A percentile compares a stretch with the other conserved stretches of the same genome.
Evolutionary conservation across 345 rosid genomes (phyloP).

Genomic region (Geranium brycei): DNA sequence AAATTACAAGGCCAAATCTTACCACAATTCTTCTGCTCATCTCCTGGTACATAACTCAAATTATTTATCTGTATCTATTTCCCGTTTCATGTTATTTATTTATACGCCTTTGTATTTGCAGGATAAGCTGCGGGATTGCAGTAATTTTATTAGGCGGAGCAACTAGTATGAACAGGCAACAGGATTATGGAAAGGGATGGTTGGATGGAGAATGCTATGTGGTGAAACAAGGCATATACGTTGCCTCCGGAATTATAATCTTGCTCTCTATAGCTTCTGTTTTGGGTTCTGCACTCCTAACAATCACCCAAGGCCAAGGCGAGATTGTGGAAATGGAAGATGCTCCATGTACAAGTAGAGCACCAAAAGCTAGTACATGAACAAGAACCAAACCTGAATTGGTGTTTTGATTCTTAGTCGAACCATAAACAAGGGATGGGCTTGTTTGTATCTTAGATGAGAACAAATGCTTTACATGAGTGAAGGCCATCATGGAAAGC

Average conservation of each 20-base stretch:
- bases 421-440: too few species aligned
- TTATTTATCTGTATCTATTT: neutral
- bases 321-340: neutral
- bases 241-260: constrained; percentile 35
- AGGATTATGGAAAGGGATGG: constrained; percentile 65
- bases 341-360: neutral
- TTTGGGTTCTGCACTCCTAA: constrained; percentile 22
- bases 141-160: constrained; percentile 35
- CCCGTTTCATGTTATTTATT: neutral
- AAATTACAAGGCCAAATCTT: constrained; percentile 14
- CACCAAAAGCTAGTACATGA: neutral
- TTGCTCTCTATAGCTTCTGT: constrained; percentile 23
- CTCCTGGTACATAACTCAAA: constrained; percentile 38
- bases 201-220: constrained; percentile 53
- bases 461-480: too few species aligned
- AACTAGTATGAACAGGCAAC: constrained; percentile 62
- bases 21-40: constrained; percentile 26
- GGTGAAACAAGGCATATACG: constrained; percentile 46
- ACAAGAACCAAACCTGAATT: neutral
- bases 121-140: constrained; percentile 52
- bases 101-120: constrained; percentile 8
- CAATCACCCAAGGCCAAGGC: neutral
- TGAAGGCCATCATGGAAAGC: too few species aligned
- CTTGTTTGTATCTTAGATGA: too few species aligned
- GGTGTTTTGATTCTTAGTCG: neutral